Conservation (phyloP, 257 asterid species). For the Solanum arcanum region DNA sequence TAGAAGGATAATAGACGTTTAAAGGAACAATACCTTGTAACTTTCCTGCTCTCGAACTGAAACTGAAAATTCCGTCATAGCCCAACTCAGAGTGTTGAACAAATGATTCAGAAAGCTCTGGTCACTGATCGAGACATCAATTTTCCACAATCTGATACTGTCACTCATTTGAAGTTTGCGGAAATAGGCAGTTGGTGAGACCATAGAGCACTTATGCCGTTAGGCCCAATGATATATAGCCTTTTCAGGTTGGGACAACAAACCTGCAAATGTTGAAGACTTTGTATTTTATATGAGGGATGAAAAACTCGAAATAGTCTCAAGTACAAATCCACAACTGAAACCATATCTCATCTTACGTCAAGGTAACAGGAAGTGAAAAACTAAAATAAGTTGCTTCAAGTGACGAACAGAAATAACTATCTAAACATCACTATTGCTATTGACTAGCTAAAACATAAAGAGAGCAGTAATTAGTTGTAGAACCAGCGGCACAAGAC, state of each 20-base stretch:
- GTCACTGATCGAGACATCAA: too few relatives aligned
- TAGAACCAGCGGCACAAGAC: too few relatives aligned
- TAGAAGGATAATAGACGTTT: background rate
- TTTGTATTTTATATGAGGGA: too few relatives aligned
- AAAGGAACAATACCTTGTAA: constrained; percentile 45
- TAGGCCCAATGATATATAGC: too few relatives aligned
- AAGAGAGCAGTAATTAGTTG: background rate
- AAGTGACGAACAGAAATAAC: background rate
- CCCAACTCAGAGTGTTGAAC: constrained; percentile 91
- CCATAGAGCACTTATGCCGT: too few relatives aligned
- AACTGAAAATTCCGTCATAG: constrained; percentile 94
- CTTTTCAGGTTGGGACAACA: too few relatives aligned
- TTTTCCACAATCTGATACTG: too few relatives aligned
- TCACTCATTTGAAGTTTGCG: too few relatives aligned
- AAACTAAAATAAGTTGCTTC: background rate
- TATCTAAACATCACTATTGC: background rate
- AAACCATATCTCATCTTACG: background rate
- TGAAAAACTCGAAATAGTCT: too few relatives aligned
- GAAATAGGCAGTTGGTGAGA: too few relatives aligned
- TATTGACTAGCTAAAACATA: background rate
- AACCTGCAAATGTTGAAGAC: too few relatives aligned
- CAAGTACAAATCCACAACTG: too few relatives aligned
- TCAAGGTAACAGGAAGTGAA: background rate
- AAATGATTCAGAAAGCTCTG: constrained; percentile 78
- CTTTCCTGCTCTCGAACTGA: constrained; percentile 88